Conservation (phyloP, 768 basidiomycete genomes). For the Boletus tomentosulus region DNA sequence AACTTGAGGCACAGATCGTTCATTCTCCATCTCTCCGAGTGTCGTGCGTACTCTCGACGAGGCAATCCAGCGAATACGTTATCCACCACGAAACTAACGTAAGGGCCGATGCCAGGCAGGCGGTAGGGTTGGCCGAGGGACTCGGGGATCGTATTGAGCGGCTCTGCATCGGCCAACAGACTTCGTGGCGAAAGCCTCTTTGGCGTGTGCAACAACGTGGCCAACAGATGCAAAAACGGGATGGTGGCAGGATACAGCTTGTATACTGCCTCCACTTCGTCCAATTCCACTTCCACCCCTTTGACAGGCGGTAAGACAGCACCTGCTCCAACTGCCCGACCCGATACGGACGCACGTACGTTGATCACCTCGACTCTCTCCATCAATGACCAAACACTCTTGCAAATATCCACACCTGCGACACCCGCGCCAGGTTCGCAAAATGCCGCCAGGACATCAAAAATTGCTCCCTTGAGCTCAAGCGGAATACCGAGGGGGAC, state of each 20-base stretch:
- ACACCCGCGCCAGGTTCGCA: constrained; percentile 74
- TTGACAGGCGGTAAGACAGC: constrained; percentile 50
- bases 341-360: constrained; percentile 46
- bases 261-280: constrained; percentile 78
- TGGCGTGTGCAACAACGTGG: constrained; percentile 78
- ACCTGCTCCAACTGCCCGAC: constrained; percentile 25
- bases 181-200: constrained; percentile 64
- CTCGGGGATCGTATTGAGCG: constrained; percentile 76
- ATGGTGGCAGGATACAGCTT: constrained; percentile 85
- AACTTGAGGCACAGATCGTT: constrained; percentile 83
- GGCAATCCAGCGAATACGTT: constrained; percentile 80
- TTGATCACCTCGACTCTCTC: constrained; percentile 83
- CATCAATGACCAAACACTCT: constrained; percentile 78
- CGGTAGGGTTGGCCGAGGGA: constrained; percentile 77
- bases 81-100: constrained; percentile 83
- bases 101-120: constrained; percentile 75
- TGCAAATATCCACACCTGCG: constrained; percentile 75
- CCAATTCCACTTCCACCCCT: constrained; percentile 83
- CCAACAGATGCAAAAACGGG: constrained; percentile 80
- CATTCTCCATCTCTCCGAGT: constrained; percentile 80
- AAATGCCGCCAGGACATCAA: constrained; percentile 78
- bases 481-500: constrained; percentile 79
- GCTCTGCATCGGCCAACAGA: constrained; percentile 52
- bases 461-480: constrained; percentile 85
- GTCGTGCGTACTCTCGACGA: constrained; percentile 67